Conservation (phyloP, 768 basidiomycete species). For the Kwoniella europaea region DNA sequence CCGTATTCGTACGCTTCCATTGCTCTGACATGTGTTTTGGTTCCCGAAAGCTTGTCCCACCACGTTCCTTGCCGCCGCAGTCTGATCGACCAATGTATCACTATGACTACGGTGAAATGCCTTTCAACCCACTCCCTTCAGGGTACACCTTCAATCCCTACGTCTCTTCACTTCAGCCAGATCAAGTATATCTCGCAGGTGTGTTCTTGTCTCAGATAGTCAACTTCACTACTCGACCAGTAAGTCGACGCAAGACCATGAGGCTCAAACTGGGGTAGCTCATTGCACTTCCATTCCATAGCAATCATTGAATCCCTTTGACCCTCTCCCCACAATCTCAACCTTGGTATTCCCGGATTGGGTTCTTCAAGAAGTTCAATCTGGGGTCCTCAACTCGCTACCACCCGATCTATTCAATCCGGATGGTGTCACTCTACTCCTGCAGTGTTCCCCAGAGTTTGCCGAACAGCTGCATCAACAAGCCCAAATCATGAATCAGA, state of each 20-base stretch:
- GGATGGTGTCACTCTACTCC: neutral
- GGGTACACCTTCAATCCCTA: constrained; percentile 7
- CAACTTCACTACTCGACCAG: neutral
- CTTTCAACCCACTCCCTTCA: neutral
- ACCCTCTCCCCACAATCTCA: neutral
- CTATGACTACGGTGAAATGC: constrained; percentile 10
- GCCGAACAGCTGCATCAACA: constrained; percentile 5
- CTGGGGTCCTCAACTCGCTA: neutral
- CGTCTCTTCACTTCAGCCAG: neutral
- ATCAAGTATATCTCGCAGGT: neutral
- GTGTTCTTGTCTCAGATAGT: constrained; percentile 5
- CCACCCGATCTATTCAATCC: neutral
- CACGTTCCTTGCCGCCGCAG: neutral
- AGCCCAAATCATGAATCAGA: neutral
- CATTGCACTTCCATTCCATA: neutral
- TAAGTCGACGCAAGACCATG: neutral
- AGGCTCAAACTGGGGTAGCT: neutral
- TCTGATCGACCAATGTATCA: neutral
- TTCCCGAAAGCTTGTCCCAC: neutral
- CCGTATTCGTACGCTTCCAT: neutral
- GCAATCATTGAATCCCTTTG: constrained; percentile 3
- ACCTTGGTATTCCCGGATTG: neutral
- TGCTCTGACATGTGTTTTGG: neutral
- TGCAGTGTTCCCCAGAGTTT: constrained; percentile 1
- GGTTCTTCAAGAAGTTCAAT: neutral